Evolutionary conservation across 441 rosid species (phyloP), one percentile per base, ranked within the genome.

Genomic region (Adansonia rubrostipa): DNA sequence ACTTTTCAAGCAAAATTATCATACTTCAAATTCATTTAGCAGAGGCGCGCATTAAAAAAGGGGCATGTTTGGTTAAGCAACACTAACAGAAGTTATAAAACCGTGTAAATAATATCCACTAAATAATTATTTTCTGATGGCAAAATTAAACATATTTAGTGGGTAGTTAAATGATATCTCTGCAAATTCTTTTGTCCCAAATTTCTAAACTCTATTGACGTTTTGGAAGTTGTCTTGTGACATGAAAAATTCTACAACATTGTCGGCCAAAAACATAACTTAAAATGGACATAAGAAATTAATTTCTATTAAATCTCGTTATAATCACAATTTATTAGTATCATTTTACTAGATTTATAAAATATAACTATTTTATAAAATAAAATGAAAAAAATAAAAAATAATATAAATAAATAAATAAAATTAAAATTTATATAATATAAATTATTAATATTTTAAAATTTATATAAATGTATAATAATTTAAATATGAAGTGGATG

Each of bases 161-260:
- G 13, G 56, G 56, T 51, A 51, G 56, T 51, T 51, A 51, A 51
- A 1, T 51, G 13, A 3, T 14, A 51, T 14, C n/a, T 4, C 64
- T 73, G 51, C 65, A 73, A 57, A 73, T 73, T 56, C 51, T 56
- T 40, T 0, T 56, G 53, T 40, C 65, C 15, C 50, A 53, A 54
- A 53, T 51, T 70, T 14, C 9, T 6, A 33, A 33, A 14, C 10
- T 65, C n/a, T 8, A 65, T 9, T 33, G 22, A 51, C 1, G 8
- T 28, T 28, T 71, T 28, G 68, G 61, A 13, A 71, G 17, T 7
- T 15, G 44, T 28, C 44, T 5, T 14, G 17, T 24, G 42, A 70
- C 58, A 40, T 15, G 3, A 2, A 10, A 66, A 66, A 42, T 36
- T 15, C 6, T 9, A 17, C 5, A 66, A 67, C 45, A 33, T 47